phyloP scores from a whole-genome alignment of 164 flowering plant genomes.

The Magnolia officinalis region DNA sequence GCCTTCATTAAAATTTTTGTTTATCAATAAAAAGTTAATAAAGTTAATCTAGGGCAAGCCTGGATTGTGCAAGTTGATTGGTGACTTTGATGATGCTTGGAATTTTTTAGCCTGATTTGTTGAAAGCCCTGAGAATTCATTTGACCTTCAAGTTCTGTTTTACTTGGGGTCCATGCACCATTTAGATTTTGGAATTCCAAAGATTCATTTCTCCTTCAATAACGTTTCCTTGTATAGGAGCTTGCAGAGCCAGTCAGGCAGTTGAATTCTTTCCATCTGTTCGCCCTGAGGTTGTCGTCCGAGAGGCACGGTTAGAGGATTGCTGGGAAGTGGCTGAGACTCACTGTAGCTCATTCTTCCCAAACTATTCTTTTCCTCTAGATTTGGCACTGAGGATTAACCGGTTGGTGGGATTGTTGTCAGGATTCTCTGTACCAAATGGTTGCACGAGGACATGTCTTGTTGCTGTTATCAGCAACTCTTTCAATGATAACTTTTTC shows the following conservation, averaged over 20 bases:
- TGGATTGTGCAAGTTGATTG: no score
- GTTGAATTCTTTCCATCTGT: slow-evolving; percentile 72
- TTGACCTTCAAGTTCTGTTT: not conserved
- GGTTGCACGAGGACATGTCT: slow-evolving; percentile 77
- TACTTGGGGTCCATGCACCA: not conserved
- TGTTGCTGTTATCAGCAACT: slow-evolving; percentile 71
- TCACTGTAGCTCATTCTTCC: slow-evolving; percentile 98
- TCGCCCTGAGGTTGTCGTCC: slow-evolving; percentile 73
- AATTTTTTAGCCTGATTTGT: not conserved
- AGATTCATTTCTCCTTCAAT: not conserved
- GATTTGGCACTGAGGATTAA: slow-evolving; percentile 75
- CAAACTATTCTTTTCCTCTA: slow-evolving; percentile 80
- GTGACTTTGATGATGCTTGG: not conserved
- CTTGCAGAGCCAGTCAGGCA: slow-evolving; percentile 74
- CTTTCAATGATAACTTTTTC: slow-evolving; percentile 36
- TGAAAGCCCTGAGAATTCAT: not conserved
- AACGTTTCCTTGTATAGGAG: slow-evolving; percentile 30
- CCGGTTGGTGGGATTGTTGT: slow-evolving; percentile 62
- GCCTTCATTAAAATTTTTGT: no score
- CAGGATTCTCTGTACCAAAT: slow-evolving; percentile 67
- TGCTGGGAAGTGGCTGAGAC: slow-evolving; percentile 99
- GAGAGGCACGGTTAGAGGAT: slow-evolving; percentile 97
- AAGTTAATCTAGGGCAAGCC: no score
- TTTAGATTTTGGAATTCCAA: not conserved
- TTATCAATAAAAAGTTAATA: no score